Percentiles rank a stretch among this genome's conserved stretches.
phyloP scores from a whole-genome alignment of 2,329 filamentous ascomycete species.

The Botrytis medusae region DNA sequence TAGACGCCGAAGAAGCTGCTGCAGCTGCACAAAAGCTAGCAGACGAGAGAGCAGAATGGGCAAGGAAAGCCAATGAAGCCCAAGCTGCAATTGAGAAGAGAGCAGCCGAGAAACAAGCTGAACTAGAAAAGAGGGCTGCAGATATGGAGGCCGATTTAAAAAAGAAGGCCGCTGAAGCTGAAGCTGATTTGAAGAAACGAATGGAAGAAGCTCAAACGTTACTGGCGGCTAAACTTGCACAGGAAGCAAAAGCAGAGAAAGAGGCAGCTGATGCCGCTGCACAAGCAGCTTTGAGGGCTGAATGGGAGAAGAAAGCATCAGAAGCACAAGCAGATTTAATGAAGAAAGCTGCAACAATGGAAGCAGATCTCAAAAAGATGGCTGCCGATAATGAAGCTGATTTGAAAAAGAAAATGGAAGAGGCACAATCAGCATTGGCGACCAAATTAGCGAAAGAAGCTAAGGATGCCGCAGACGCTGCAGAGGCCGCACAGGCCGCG shows the following conservation, averaged over 20 bases:
- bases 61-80: conserved; percentile 44
- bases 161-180: conserved; percentile 28
- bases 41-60: conserved; percentile 47
- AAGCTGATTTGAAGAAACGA: conserved; percentile 27
- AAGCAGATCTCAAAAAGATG: conserved; percentile 40
- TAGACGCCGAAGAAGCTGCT: conserved; percentile 39
- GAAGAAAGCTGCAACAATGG: conserved; percentile 42
- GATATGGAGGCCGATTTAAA: conserved; percentile 21
- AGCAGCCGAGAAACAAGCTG: conserved; percentile 26
- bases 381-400: conserved; percentile 33
- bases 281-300: conserved; percentile 23
- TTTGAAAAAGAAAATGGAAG: conserved; percentile 23
- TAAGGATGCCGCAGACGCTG: conserved; percentile 40
- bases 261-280: conserved; percentile 22
- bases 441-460: conserved; percentile 20
- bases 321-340: conserved; percentile 28
- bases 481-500: conserved; percentile 43
- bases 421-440: conserved; percentile 19
- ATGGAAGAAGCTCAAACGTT: conserved; percentile 28
- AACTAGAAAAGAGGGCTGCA: conserved; percentile 22
- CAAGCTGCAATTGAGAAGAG: conserved; percentile 38
- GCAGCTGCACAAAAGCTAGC: conserved; percentile 46
- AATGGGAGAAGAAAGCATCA: conserved; percentile 29
- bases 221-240: conserved; percentile 15
- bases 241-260: conserved; percentile 28